Evolutionary conservation across 768 basidiomycete species (phyloP).

Genomic region (Chalciporus sphaerocephalus): DNA sequence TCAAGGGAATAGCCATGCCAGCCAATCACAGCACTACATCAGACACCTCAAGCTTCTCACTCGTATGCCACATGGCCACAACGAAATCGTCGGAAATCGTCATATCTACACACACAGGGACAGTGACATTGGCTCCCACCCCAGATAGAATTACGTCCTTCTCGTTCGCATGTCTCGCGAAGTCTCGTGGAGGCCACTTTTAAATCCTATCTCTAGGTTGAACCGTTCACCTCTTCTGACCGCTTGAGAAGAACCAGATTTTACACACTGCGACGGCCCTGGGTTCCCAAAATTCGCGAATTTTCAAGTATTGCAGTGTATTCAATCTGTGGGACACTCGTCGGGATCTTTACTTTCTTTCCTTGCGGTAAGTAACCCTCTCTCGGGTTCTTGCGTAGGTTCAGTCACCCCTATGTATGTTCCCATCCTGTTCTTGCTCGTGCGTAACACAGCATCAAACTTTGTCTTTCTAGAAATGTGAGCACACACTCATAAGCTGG

Average conservation of each 20-base stretch:
- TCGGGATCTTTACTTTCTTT: neutral
- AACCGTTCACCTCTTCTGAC: neutral
- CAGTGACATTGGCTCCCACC: constrained; percentile 5
- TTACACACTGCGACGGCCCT: neutral
- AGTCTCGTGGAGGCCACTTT: neutral
- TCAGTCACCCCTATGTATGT: neutral
- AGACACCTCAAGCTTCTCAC: neutral
- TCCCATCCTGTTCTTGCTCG: neutral
- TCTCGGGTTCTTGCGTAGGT: neutral
- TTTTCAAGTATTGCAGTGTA: neutral
- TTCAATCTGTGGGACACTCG: neutral
- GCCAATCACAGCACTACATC: neutral
- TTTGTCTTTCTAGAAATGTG: neutral
- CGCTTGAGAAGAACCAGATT: neutral
- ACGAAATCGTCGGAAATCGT: too few relatives aligned
- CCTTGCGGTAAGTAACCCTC: neutral
- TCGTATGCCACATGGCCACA: neutral
- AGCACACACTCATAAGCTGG: too few relatives aligned
- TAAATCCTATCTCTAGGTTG: constrained; percentile 13
- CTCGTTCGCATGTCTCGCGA: constrained; percentile 5
- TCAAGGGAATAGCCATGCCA: neutral
- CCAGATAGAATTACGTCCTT: neutral
- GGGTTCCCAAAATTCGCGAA: constrained; percentile 5
- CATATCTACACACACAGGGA: neutral
- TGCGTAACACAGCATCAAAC: constrained; percentile 7